Conservation (phyloP, 345 rosid species). For the Hibiscus trionum region DNA sequence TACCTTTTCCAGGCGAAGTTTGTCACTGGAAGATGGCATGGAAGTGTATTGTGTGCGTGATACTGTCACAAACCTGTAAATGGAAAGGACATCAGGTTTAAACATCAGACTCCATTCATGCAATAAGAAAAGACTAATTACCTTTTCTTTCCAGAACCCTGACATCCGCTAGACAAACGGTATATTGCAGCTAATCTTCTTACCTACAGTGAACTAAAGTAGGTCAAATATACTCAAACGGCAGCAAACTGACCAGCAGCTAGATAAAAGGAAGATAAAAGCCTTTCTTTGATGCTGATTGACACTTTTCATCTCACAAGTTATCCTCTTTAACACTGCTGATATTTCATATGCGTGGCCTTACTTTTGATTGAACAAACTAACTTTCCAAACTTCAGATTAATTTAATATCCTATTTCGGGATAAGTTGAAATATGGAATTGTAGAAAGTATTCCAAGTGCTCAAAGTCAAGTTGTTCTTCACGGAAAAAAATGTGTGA, state of each 20-base stretch:
- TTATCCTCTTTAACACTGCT: too few relatives aligned
- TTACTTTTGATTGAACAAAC: neutral
- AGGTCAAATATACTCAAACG: slow-evolving; percentile 14
- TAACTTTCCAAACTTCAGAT: neutral
- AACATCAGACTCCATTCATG: slow-evolving; percentile 9
- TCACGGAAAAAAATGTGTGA: neutral
- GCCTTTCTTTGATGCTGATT: neutral
- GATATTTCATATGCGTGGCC: neutral
- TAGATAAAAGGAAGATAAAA: neutral
- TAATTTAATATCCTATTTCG: neutral
- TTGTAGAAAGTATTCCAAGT: neutral
- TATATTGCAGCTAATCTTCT: slow-evolving; percentile 73
- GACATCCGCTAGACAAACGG: slow-evolving; percentile 47
- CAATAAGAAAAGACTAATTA: slow-evolving; percentile 9
- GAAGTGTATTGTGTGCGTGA: slow-evolving; percentile 60
- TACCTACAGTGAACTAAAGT: slow-evolving; percentile 29
- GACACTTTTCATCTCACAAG: neutral
- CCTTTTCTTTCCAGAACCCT: slow-evolving; percentile 88
- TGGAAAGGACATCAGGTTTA: slow-evolving; percentile 2
- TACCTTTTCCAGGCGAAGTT: slow-evolving; percentile 74
- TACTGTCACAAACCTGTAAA: slow-evolving; percentile 66
- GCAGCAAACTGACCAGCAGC: neutral
- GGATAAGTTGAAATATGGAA: neutral
- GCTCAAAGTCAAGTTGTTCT: neutral
- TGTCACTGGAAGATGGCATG: slow-evolving; percentile 73